Percentiles rank a stretch among this genome's conserved stretches.
Conservation (phyloP, 2,329 filamentous ascomycete genomes). For the Pyricularia pennisetigena region DNA sequence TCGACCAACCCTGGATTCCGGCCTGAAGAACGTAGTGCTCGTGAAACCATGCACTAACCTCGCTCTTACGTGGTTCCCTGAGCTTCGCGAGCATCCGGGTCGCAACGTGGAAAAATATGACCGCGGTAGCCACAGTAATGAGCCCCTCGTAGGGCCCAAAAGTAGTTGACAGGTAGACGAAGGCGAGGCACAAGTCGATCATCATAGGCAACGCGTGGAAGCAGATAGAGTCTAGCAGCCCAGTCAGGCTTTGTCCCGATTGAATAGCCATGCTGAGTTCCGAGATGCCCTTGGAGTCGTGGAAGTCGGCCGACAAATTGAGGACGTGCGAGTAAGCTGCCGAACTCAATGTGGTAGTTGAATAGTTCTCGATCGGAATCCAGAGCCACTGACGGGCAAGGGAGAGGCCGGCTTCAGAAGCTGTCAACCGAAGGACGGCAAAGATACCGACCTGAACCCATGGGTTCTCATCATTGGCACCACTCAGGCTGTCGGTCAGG, state of each 20-base stretch:
- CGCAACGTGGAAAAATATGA: constrained; percentile 45
- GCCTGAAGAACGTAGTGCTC: constrained; percentile 45
- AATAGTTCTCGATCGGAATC: constrained; percentile 48
- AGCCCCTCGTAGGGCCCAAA: constrained; percentile 54
- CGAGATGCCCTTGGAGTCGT: constrained; percentile 49
- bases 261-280: constrained; percentile 48
- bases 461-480: constrained; percentile 33
- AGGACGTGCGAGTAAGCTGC: constrained; percentile 51
- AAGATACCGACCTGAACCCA: constrained; percentile 45
- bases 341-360: constrained; percentile 40
- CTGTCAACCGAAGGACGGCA: constrained; percentile 37
- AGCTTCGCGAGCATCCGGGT: constrained; percentile 40
- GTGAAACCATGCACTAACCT: constrained; percentile 42
- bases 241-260: constrained; percentile 42
- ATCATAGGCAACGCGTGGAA: constrained; percentile 51
- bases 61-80: constrained; percentile 36
- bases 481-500: constrained; percentile 60
- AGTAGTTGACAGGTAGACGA: constrained; percentile 47
- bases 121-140: constrained; percentile 48
- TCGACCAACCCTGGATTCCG: constrained; percentile 49
- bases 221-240: constrained; percentile 46
- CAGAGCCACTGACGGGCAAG: constrained; percentile 45
- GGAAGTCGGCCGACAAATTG: constrained; percentile 50
- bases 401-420: constrained; percentile 44
- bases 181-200: constrained; percentile 48